phyloP scores from a whole-genome alignment of 1,284 basidiomycete genomes.

The Trametes pubescens region DNA sequence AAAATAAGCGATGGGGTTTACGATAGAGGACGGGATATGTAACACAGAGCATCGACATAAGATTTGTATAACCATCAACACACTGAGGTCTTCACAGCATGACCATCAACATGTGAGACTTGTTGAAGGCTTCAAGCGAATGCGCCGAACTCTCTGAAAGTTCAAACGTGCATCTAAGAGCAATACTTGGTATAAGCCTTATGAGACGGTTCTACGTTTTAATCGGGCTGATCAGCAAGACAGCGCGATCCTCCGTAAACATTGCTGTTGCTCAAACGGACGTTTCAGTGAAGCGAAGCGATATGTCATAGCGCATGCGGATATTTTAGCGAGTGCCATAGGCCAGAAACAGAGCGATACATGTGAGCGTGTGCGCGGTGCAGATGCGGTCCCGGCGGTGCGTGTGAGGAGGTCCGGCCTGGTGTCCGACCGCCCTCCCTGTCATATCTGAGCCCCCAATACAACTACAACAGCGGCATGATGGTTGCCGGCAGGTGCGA shows the following conservation, averaged over 20 bases:
- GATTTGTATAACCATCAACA: no score
- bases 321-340: constrained; percentile 39
- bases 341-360: constrained; percentile 40
- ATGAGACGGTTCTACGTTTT: no score
- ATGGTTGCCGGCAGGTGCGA: constrained; percentile 16
- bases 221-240: no score
- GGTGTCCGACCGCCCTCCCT: constrained; percentile 26
- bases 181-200: no score
- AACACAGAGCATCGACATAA: no score
- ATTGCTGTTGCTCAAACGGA: background rate
- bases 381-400: constrained; percentile 30
- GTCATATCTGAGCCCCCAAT: constrained; percentile 29
- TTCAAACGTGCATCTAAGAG: no score
- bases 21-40: no score
- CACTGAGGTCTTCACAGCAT: no score
- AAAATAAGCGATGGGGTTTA: no score
- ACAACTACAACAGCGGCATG: constrained; percentile 31
- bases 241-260: background rate
- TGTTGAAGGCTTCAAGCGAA: no score
- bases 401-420: constrained; percentile 25
- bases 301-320: constrained; percentile 37
- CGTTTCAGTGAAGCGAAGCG: constrained; percentile 10
- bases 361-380: constrained; percentile 37
- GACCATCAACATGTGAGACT: no score
- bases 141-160: no score